phyloP scores from a whole-genome alignment of 1,284 basidiomycete species.

The Ustilago cynodontis region DNA sequence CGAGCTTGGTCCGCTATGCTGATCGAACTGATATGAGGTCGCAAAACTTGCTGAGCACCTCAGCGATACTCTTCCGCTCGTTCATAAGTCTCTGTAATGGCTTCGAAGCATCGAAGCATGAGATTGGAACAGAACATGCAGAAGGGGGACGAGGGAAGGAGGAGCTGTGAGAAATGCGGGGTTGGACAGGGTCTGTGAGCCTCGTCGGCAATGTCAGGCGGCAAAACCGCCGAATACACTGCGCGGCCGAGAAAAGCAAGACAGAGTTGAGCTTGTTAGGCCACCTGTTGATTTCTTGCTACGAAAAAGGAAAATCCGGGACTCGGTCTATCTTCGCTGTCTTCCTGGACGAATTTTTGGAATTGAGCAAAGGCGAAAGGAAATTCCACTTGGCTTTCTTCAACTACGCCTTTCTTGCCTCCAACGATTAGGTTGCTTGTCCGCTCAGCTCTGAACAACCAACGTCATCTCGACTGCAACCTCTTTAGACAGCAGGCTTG shows the following conservation, averaged over 20 bases:
- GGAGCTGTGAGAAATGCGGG: too few relatives aligned
- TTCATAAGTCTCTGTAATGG: too few relatives aligned
- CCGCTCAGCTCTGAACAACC: neutral
- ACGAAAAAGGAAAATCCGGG: neutral
- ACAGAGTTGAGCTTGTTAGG: neutral
- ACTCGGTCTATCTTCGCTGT: neutral
- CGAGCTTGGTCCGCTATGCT: neutral
- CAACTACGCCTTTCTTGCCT: neutral
- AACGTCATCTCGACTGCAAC: neutral
- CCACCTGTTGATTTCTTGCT: neutral
- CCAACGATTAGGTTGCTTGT: neutral
- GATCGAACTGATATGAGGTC: too few relatives aligned
- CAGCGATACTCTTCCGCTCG: too few relatives aligned
- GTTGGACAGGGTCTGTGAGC: neutral
- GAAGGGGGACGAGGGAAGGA: too few relatives aligned
- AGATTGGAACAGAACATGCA: too few relatives aligned
- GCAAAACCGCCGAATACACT: too few relatives aligned
- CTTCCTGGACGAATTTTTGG: slow-evolving; percentile 5
- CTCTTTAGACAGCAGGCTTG: neutral
- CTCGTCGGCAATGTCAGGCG: too few relatives aligned
- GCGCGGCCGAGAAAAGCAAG: too few relatives aligned
- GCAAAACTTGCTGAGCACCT: too few relatives aligned
- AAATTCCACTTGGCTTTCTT: neutral
- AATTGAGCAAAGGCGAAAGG: slow-evolving; percentile 1
- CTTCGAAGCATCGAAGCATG: too few relatives aligned